phyloP scores from a whole-genome alignment of 1,139 yeast species.

The Debaryomycetaceae sp. region DNA sequence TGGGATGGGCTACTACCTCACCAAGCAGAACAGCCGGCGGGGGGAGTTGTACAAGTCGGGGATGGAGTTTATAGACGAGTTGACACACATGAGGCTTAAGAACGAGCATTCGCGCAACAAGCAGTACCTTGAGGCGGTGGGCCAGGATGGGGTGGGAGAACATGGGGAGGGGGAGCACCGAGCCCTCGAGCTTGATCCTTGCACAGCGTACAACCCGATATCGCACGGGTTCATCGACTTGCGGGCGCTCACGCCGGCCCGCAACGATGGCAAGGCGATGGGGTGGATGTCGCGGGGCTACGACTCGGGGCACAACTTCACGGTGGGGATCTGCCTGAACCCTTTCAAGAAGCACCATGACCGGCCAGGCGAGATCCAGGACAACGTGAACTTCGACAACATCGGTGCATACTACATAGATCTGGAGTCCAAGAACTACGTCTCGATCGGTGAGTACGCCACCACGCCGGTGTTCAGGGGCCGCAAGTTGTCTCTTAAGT shows the following conservation, averaged over 20 bases:
- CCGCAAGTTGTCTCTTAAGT: slow-evolving; percentile 65
- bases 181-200: slow-evolving; percentile 31
- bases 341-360: slow-evolving; percentile 46
- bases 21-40: neutral
- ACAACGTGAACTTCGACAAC: slow-evolving; percentile 42
- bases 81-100: neutral
- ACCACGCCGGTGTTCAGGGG: slow-evolving; percentile 67
- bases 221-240: slow-evolving; percentile 56
- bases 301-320: slow-evolving; percentile 71
- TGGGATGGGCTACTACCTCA: neutral
- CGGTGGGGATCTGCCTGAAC: slow-evolving; percentile 74
- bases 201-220: slow-evolving; percentile 52
- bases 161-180: slow-evolving; percentile 3
- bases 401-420: slow-evolving; percentile 72
- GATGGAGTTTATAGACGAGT: neutral
- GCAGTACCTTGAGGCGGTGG: neutral
- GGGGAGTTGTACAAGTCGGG: neutral
- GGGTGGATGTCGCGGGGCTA: slow-evolving; percentile 71
- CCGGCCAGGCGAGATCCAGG: slow-evolving; percentile 26
- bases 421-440: slow-evolving; percentile 42
- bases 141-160: neutral
- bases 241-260: slow-evolving; percentile 44
- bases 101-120: neutral
- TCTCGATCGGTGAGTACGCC: slow-evolving; percentile 64
- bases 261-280: slow-evolving; percentile 40